phyloP scores from a whole-genome alignment of 768 basidiomycete species.

The Trametes elegans region DNA sequence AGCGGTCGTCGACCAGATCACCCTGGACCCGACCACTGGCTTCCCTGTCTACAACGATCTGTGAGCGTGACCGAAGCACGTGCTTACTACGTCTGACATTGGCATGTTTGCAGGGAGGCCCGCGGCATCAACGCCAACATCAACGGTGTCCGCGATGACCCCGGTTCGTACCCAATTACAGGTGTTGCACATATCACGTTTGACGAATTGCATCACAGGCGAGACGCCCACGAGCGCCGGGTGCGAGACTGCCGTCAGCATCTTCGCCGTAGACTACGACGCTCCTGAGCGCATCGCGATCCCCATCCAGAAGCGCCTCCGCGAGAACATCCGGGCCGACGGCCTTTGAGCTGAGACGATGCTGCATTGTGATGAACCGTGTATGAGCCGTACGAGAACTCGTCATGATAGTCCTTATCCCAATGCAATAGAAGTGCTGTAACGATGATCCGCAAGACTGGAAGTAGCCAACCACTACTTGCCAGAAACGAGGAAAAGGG shows the following conservation, averaged over 20 bases:
- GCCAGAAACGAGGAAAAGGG: no score
- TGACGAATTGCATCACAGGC: constrained; percentile 11
- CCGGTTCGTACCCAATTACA: constrained; percentile 17
- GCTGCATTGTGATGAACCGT: background rate
- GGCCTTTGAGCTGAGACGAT: background rate
- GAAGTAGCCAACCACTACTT: no score
- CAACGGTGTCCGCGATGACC: constrained; percentile 26
- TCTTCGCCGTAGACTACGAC: constrained; percentile 33
- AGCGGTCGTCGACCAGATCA: constrained; percentile 25
- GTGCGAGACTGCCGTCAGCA: constrained; percentile 30
- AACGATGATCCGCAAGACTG: no score
- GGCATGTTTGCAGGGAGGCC: constrained; percentile 14
- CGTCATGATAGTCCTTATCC: no score
- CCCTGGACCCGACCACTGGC: constrained; percentile 26
- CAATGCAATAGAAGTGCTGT: no score
- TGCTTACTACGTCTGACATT: background rate
- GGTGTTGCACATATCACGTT: background rate
- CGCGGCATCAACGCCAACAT: constrained; percentile 27
- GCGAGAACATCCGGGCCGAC: background rate
- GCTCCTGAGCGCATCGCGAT: constrained; percentile 27
- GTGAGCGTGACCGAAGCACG: constrained; percentile 14
- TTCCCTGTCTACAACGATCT: constrained; percentile 25
- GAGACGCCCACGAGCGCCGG: constrained; percentile 27
- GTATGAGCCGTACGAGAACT: no score
- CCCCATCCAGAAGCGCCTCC: constrained; percentile 21